Percentiles rank a stretch among this genome's conserved stretches.
These are phyloP conservation scores for Apiospora koreana DNA, from an alignment of 2,329 filamentous ascomycete species.

Conservation along the genomic window DNA sequence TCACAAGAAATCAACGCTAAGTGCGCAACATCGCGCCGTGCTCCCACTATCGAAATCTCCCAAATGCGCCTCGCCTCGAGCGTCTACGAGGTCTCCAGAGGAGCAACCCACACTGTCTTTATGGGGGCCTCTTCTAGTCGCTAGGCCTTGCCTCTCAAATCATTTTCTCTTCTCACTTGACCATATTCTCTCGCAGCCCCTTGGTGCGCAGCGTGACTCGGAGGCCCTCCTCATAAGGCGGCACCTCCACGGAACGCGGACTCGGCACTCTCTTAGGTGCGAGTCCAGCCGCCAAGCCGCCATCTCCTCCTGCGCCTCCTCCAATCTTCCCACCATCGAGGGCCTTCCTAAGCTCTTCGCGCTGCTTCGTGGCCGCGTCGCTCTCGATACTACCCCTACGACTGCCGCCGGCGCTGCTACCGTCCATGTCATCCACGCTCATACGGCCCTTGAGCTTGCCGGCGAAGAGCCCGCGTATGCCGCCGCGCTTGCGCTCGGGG, in stretches of 20 bases:
- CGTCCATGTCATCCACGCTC: constrained; percentile 31
- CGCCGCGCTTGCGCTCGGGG: constrained; percentile 62
- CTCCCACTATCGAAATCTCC: background rate
- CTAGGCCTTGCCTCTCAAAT: background rate
- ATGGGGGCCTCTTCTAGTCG: too few species aligned
- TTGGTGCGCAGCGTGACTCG: constrained; percentile 56
- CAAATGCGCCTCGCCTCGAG: background rate
- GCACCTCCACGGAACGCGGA: constrained; percentile 34
- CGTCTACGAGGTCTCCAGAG: too few species aligned
- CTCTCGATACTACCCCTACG: constrained; percentile 34
- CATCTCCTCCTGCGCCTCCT: constrained; percentile 16
- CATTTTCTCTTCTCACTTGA: background rate
- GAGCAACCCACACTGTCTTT: too few species aligned
- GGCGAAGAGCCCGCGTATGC: constrained; percentile 59
- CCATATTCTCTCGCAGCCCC: constrained; percentile 53
- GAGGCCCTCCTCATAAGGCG: constrained; percentile 46
- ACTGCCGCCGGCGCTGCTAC: constrained; percentile 38
- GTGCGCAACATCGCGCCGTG: background rate
- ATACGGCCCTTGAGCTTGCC: constrained; percentile 44
- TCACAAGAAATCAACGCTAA: constrained; percentile 9
- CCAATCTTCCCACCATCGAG: constrained; percentile 29
- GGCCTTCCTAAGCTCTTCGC: constrained; percentile 43
- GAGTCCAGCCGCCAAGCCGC: constrained; percentile 18
- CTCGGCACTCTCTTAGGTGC: background rate
- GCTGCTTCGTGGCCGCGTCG: constrained; percentile 35